Percentiles rank a stretch among this genome's conserved stretches.
Conservation (phyloP, 2,329 filamentous ascomycete species). For the Sclerotinia glacialis region DNA sequence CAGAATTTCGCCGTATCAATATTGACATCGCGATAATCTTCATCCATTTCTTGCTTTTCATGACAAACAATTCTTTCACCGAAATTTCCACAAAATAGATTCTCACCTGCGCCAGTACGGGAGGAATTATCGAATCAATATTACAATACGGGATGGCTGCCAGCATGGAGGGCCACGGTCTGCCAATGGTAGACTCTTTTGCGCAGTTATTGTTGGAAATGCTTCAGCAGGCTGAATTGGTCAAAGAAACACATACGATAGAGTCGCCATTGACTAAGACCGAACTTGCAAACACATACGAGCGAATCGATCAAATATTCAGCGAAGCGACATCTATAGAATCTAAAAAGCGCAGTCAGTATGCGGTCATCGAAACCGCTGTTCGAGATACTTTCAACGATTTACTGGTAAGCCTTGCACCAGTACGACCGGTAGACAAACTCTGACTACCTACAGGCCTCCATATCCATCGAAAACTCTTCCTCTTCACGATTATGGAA, state of each 20-base stretch:
- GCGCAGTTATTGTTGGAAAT: slow-evolving; percentile 54
- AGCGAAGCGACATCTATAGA: slow-evolving; percentile 36
- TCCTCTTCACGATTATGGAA: slow-evolving; percentile 88
- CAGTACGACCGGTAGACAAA: slow-evolving; percentile 32
- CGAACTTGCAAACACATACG: slow-evolving; percentile 55
- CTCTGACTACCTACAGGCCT: slow-evolving; percentile 55
- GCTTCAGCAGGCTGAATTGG: slow-evolving; percentile 54
- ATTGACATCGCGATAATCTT: slow-evolving; percentile 7
- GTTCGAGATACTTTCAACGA: slow-evolving; percentile 77
- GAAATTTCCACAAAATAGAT: neutral
- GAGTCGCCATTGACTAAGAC: slow-evolving; percentile 74
- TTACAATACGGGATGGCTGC: neutral
- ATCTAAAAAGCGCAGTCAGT: slow-evolving; percentile 46
- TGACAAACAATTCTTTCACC: slow-evolving; percentile 17
- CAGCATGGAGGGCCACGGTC: slow-evolving; percentile 52
- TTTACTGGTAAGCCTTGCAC: slow-evolving; percentile 61
- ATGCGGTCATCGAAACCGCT: slow-evolving; percentile 77
- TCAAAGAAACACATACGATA: slow-evolving; percentile 59
- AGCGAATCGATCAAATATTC: slow-evolving; percentile 46
- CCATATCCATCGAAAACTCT: slow-evolving; percentile 71
- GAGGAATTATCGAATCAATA: neutral
- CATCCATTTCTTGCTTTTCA: neutral
- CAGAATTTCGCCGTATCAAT: slow-evolving; percentile 5
- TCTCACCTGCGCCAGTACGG: neutral
- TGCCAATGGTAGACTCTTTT: slow-evolving; percentile 54